Conservation (phyloP, 495 filamentous ascomycete genomes). For the Aspergillus sparsus region DNA sequence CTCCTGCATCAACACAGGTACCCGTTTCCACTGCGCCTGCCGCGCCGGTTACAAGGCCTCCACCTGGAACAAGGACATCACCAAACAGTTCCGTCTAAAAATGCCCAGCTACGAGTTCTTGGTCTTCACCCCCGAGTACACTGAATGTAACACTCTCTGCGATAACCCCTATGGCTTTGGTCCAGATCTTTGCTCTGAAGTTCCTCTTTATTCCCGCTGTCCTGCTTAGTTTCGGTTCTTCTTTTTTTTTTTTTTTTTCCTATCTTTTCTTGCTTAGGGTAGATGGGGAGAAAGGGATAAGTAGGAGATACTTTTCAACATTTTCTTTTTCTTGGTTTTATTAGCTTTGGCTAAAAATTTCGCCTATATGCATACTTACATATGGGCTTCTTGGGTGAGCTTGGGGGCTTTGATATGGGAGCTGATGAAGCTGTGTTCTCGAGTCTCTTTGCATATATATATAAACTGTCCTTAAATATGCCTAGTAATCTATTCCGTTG, state of each 20-base stretch:
- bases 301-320: too few species aligned
- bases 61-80: constrained; percentile 32
- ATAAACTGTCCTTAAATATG: too few species aligned
- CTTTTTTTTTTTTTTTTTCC: neutral
- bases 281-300: neutral
- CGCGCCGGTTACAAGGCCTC: constrained; percentile 66
- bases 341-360: neutral
- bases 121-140: constrained; percentile 44
- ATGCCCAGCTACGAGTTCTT: constrained; percentile 47
- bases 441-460: too few species aligned
- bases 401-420: too few species aligned
- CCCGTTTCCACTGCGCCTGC: constrained; percentile 75
- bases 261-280: neutral
- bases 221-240: constrained; percentile 27
- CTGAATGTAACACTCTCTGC: constrained; percentile 42
- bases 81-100: constrained; percentile 41
- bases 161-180: constrained; percentile 35
- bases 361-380: too few species aligned
- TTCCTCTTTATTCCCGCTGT: constrained; percentile 34
- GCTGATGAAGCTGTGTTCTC: too few species aligned
- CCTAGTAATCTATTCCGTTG: too few species aligned
- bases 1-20: constrained; percentile 61
- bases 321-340: neutral
- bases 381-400: too few species aligned
- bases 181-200: constrained; percentile 41